Evolutionary conservation across 495 filamentous ascomycete genomes (phyloP), one percentile per base, ranked within the genome.

Genomic region (Hyaloscypha finlandica): DNA sequence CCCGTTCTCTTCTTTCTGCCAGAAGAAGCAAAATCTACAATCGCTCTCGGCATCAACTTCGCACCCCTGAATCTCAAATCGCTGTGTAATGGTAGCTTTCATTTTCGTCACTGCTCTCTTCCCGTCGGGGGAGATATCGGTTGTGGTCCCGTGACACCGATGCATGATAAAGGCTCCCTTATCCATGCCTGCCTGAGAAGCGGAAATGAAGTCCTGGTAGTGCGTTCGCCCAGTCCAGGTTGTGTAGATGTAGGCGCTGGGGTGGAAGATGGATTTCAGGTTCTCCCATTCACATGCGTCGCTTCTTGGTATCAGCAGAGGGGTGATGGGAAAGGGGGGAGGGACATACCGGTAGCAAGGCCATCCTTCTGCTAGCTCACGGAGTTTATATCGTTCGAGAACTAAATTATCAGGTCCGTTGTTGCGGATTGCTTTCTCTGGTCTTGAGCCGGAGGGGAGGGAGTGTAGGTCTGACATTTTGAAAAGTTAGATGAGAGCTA

Each of bases 31-130:
- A 70, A 90, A 89, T 2, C 85, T 84, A 70, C 84, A 87, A 72
- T 90, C 86, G 54, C 80, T 81, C 70, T 89, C 86, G 14, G 86
- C 86, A 61, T 89, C 86, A 35, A 84, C 85, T 59, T 84, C 79
- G 56, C 77, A 73, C 29, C 71, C 64, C 2, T 76, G 74, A 39
- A 84, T 78, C 4, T 55, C 71, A 76, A 90, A 89, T 37, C 87
- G 82, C 74, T 90, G 87, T 2, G 87, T 89, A 74, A 89, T 90
- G 52, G 86, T 88, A 2, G 87, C 87, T 74, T 90, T 90, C 85
- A 90, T 86, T 76, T 89, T 90, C 66, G 85, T 86, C 8, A 90
- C 81, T n/a, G 86, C 87, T n/a, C 86, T 84, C 31, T 48, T 68
- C 20, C 65, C 77, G 39, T 70, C 67, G 19, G 75, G 66, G 37